phyloP scores from a whole-genome alignment of 1,284 basidiomycete species.

The Ceratobasidium papillatum region DNA sequence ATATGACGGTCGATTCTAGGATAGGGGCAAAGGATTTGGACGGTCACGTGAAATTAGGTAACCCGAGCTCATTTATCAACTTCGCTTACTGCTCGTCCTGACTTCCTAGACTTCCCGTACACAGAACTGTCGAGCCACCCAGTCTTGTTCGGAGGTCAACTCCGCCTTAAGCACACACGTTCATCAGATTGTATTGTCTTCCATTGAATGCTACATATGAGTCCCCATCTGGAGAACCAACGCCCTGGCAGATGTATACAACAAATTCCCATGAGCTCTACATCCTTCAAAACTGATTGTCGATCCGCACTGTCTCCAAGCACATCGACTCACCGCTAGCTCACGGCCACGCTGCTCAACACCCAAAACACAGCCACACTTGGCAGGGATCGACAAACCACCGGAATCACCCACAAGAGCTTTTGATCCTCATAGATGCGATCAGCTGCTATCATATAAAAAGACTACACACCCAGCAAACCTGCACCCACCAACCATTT shows the following conservation, averaged over 20 bases:
- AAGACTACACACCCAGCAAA: background rate
- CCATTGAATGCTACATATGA: background rate
- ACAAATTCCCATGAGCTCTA: background rate
- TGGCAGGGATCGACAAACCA: slow-evolving; percentile 9
- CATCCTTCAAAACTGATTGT: background rate
- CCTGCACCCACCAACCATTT: background rate
- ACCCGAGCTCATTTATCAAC: slow-evolving; percentile 17
- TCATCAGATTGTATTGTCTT: background rate
- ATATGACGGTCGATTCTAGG: slow-evolving; percentile 19
- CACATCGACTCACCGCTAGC: background rate
- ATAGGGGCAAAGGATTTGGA: slow-evolving; percentile 28
- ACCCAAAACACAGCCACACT: slow-evolving; percentile 11
- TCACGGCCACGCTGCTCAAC: background rate
- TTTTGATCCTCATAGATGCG: slow-evolving; percentile 15
- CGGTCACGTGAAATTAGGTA: slow-evolving; percentile 23
- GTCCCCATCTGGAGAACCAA: background rate
- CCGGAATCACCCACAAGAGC: background rate
- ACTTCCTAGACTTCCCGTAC: background rate
- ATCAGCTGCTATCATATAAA: slow-evolving; percentile 1
- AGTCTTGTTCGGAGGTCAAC: background rate
- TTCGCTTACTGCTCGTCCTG: background rate
- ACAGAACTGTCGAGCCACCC: slow-evolving; percentile 7
- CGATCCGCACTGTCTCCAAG: background rate
- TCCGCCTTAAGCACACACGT: background rate
- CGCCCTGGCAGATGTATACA: background rate